These are phyloP conservation scores for Saksenaea vasiformis DNA, from an alignment of 371 early-diverging fungal species.

Conservation along the genomic window DNA sequence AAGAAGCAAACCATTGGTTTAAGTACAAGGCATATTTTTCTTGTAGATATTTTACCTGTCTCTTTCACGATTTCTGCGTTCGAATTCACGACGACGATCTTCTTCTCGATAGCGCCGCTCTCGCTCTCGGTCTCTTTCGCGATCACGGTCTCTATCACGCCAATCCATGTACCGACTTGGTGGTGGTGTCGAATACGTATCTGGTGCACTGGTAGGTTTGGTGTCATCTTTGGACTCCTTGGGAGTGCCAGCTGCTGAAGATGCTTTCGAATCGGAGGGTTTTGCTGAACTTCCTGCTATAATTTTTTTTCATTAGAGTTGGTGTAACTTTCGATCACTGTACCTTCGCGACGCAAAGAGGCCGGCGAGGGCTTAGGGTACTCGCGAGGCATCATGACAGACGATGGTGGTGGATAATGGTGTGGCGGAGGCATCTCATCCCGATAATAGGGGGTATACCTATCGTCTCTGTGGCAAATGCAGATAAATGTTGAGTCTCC, in stretches of 20 bases:
- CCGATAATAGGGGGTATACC: constrained; percentile 51
- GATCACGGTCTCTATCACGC: constrained; percentile 45
- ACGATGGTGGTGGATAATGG: constrained; percentile 32
- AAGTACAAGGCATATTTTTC: not conserved
- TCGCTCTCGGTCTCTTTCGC: constrained; percentile 52
- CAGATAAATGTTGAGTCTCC: not conserved
- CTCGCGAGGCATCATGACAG: constrained; percentile 28
- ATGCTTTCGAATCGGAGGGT: constrained; percentile 22
- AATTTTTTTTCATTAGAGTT: not conserved
- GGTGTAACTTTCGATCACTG: not conserved
- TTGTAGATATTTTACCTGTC: constrained; percentile 21
- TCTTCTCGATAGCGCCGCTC: constrained; percentile 47
- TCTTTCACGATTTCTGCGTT: constrained; percentile 35
- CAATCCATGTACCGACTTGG: constrained; percentile 43
- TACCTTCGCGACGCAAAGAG: constrained; percentile 44
- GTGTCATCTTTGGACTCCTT: constrained; percentile 39
- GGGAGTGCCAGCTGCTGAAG: constrained; percentile 11
- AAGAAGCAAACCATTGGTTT: not conserved
- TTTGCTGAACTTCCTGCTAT: constrained; percentile 11
- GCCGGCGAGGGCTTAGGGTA: constrained; percentile 34
- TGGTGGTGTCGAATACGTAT: constrained; percentile 19
- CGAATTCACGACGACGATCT: constrained; percentile 49
- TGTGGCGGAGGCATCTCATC: constrained; percentile 42
- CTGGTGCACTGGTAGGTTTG: constrained; percentile 23
- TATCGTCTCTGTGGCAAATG: constrained; percentile 26